These are phyloP conservation scores for Ogataea populi-albae DNA, from an alignment of 805 yeast species.

Conservation along the genomic window DNA sequence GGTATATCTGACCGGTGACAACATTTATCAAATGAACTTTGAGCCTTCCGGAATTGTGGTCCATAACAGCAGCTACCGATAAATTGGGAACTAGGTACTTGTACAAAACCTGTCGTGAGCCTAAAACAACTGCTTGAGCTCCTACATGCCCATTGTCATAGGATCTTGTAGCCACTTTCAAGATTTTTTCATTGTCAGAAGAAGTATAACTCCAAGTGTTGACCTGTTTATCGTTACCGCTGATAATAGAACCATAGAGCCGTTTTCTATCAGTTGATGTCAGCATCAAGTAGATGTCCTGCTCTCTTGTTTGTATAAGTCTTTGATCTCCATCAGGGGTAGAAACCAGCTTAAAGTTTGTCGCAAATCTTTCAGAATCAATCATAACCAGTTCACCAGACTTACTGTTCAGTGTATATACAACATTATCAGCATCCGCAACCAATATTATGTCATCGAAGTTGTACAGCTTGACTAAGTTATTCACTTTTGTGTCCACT, in stretches of 20 bases:
- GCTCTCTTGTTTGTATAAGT: slow-evolving; percentile 13
- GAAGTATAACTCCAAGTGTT: slow-evolving; percentile 21
- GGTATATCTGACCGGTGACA: slow-evolving; percentile 59
- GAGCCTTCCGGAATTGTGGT: slow-evolving; percentile 32
- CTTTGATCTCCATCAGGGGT: slow-evolving; percentile 6
- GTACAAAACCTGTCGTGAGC: slow-evolving; percentile 72
- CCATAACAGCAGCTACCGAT: slow-evolving; percentile 44
- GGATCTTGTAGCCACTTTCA: slow-evolving; percentile 39
- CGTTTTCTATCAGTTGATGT: slow-evolving; percentile 1
- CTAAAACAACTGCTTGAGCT: slow-evolving; percentile 65
- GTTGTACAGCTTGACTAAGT: slow-evolving; percentile 6
- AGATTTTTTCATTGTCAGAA: slow-evolving; percentile 34
- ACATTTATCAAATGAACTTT: slow-evolving; percentile 59
- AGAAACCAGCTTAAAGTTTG: slow-evolving; percentile 8
- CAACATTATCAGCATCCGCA: slow-evolving; percentile 2
- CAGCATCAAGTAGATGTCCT: slow-evolving; percentile 16
- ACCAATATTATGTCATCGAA: slow-evolving; percentile 9
- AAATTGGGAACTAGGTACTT: slow-evolving; percentile 79
- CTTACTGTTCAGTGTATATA: slow-evolving; percentile 13
- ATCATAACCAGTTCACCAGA: neutral
- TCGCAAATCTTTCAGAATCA: slow-evolving; percentile 1
- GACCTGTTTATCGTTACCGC: neutral
- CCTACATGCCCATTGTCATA: slow-evolving; percentile 42
- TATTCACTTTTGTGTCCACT: slow-evolving; percentile 12
- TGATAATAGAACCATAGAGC: slow-evolving; percentile 16